Conservation (phyloP, 1,284 basidiomycete genomes). For the Rhodotorula sp. region DNA sequence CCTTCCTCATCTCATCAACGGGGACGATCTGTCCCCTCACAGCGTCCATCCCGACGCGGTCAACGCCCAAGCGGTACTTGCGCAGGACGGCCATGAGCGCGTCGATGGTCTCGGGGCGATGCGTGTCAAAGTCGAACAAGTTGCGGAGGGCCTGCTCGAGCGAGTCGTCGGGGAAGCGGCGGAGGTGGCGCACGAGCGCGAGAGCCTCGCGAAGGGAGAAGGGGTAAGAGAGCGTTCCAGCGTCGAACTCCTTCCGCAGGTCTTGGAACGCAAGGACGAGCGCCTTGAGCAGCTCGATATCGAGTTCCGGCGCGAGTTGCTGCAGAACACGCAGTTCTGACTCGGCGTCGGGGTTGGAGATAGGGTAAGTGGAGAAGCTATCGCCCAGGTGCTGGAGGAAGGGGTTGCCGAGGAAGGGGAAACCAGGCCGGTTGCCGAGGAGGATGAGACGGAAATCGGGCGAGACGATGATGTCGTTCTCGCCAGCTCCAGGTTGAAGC, state of each 20-base stretch:
- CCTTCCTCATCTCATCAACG: constrained; percentile 6
- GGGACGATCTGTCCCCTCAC: constrained; percentile 15
- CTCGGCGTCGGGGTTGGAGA: constrained; percentile 47
- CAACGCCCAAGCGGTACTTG: constrained; percentile 38
- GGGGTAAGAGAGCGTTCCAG: constrained; percentile 42
- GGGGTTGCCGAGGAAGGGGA: constrained; percentile 40
- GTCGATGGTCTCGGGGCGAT: constrained; percentile 48
- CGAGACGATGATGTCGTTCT: constrained; percentile 41
- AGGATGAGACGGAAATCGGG: constrained; percentile 49
- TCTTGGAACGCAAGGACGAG: constrained; percentile 49
- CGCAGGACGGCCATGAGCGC: constrained; percentile 45
- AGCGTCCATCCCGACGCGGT: constrained; percentile 31
- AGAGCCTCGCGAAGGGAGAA: constrained; percentile 50
- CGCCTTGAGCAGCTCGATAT: constrained; percentile 41
- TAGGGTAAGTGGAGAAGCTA: constrained; percentile 47
- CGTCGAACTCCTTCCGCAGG: constrained; percentile 47
- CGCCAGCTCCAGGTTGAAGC: background rate
- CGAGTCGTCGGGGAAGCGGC: constrained; percentile 46
- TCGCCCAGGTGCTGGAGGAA: constrained; percentile 49
- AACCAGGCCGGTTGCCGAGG: constrained; percentile 48
- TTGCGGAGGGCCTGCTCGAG: constrained; percentile 49
- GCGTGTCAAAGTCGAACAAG: constrained; percentile 49
- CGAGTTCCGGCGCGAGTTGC: constrained; percentile 45
- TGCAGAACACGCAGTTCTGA: constrained; percentile 47
- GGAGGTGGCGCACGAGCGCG: constrained; percentile 49